Evolutionary conservation across 1,139 yeast genomes (phyloP).

Genomic region (Suhomyces coccinellae): DNA sequence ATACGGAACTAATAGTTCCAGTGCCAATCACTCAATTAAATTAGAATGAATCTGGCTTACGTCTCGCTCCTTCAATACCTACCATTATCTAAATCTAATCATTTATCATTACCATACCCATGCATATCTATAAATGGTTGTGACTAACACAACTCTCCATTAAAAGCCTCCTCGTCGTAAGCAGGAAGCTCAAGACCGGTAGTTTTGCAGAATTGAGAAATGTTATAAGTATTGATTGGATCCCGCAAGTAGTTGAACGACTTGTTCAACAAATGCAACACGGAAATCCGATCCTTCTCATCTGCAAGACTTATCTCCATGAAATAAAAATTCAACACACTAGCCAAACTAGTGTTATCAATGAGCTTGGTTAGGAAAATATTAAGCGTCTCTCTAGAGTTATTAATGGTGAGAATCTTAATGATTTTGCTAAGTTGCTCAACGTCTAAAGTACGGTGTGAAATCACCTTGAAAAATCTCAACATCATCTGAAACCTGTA

Average conservation of each 20-base stretch:
- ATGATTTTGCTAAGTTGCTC: slow-evolving; percentile 29
- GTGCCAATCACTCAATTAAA: too few relatives aligned
- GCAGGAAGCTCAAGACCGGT: slow-evolving; percentile 7
- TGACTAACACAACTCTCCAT: slow-evolving; percentile 5
- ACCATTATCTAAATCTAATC: slow-evolving; percentile 1
- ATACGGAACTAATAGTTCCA: too few relatives aligned
- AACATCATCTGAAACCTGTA: slow-evolving; percentile 18
- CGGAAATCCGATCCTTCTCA: slow-evolving; percentile 17
- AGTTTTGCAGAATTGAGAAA: slow-evolving; percentile 14
- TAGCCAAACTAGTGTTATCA: slow-evolving; percentile 16
- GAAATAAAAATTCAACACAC: slow-evolving; percentile 30
- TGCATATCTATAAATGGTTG: slow-evolving; percentile 3
- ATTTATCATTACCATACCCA: slow-evolving; percentile 6
- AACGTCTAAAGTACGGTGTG: slow-evolving; percentile 22
- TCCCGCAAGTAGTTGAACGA: slow-evolving; percentile 21
- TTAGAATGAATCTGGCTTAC: too few relatives aligned
- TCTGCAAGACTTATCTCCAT: slow-evolving; percentile 27
- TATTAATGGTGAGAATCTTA: slow-evolving; percentile 26
- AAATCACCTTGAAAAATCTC: slow-evolving; percentile 25
- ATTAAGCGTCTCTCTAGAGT: slow-evolving; percentile 28
- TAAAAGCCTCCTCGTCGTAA: slow-evolving; percentile 6
- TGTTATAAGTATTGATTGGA: slow-evolving; percentile 19
- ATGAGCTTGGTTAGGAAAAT: slow-evolving; percentile 32
- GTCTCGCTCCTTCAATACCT: too few relatives aligned
- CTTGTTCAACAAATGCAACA: slow-evolving; percentile 21